A percentile compares a stretch with the other conserved stretches of the same genome.
Evolutionary conservation across 192 early-diverging fungal genomes (phyloP).

Genomic region (Rhizophagus clarus): DNA sequence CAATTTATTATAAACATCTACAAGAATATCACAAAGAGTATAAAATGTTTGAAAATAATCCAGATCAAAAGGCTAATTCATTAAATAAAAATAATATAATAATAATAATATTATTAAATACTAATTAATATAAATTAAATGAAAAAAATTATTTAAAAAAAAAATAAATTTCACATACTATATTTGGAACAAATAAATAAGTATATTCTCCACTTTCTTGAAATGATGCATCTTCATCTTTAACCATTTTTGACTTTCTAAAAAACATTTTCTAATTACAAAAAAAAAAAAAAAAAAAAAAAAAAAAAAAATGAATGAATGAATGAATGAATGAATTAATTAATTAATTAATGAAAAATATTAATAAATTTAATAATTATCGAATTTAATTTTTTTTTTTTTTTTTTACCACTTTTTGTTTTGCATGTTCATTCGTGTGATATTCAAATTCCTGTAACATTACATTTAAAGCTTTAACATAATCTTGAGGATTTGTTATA

Average conservation of each 20-base stretch:
- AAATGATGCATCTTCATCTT: slow-evolving; percentile 41
- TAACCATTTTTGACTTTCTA: slow-evolving; percentile 44
- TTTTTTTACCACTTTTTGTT: slow-evolving; percentile 47
- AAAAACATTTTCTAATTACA: slow-evolving; percentile 50
- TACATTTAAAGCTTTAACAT: slow-evolving; percentile 61
- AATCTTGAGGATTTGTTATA: slow-evolving; percentile 63
- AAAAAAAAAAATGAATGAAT: neutral
- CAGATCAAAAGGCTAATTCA: slow-evolving; percentile 60
- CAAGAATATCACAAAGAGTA: slow-evolving; percentile 64
- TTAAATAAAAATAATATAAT: neutral
- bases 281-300: neutral
- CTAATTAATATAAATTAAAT: neutral
- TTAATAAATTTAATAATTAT: neutral
- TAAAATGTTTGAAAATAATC: slow-evolving; percentile 71
- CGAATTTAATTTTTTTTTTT: neutral
- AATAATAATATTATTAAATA: slow-evolving; percentile 1
- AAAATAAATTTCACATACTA: slow-evolving; percentile 37
- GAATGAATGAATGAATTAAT: too few species aligned
- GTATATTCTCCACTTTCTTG: slow-evolving; percentile 45
- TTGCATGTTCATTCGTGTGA: slow-evolving; percentile 47
- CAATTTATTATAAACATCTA: slow-evolving; percentile 59
- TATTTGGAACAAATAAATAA: slow-evolving; percentile 43
- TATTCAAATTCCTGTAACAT: slow-evolving; percentile 63
- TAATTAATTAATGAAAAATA: too few species aligned
- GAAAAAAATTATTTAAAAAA: neutral